Evolutionary conservation across 306 rosid genomes (phyloP), one percentile per base, ranked within the genome.

Genomic region (Ziziphus jujuba): DNA sequence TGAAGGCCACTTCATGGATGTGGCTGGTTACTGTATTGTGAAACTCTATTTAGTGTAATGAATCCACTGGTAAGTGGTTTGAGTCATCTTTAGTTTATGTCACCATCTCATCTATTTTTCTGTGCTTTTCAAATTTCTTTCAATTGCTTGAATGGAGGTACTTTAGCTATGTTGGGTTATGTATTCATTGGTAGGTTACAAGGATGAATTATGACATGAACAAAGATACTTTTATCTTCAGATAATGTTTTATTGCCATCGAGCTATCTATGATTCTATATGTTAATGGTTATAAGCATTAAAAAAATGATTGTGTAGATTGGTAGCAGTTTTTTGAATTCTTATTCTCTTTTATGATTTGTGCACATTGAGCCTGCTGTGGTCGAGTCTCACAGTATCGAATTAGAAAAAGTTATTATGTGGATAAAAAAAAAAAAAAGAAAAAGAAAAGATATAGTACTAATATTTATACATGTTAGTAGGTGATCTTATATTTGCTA

Each of bases 41-140:
- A 17, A 70, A 76, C 72, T 77, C 38, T 61, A 14, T 71, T 76
- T 49, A 72, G 49, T 61, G 59, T 56, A 68, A 56, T 72, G 59
- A 66, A 67, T 67, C 77, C 75, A 72, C 78, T 72, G 69, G 72
- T 66, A 71, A 55, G 81, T 77, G 81, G 77, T 15, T 60, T 59
- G 44, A 33, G 77, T 57, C 64, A 43, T 22, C 49, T 55, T 24
- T n/a, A n/a, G n/a, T n/a, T n/a, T 28, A 54, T 45, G 52, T 22
- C 54, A 7, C 65, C 20, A 12, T 25, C 38, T 48, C 63, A 16
- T 28, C 31, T 5, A 53, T 15, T 73, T 57, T 73, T 35, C 51
- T 57, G 15, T 5, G 20, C 48, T n/a, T 20, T 50, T 21, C n/a
- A 2, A 47, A 17, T 12, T 28, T 63, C 38, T 35, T n/a, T 20